These are phyloP conservation scores for Aphanocladium album DNA, from an alignment of 2,329 filamentous ascomycete species.

Conservation along the genomic window DNA sequence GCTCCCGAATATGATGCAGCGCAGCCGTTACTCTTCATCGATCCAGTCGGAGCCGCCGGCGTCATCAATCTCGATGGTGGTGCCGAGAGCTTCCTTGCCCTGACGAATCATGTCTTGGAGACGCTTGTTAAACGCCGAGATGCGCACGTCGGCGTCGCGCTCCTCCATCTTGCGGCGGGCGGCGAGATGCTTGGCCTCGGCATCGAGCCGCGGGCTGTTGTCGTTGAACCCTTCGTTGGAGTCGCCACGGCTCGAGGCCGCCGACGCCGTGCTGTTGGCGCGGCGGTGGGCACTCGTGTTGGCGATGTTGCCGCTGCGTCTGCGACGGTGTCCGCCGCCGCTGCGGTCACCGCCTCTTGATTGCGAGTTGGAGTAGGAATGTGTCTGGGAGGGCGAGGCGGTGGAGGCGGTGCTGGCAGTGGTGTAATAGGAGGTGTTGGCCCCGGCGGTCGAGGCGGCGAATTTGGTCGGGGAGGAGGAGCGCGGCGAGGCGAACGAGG, in stretches of 20 bases:
- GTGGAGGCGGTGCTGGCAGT: conserved; percentile 12
- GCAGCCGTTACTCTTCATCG: conserved; percentile 28
- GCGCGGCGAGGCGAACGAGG: conserved; percentile 29
- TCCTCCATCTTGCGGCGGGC: conserved; percentile 69
- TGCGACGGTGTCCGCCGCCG: not conserved
- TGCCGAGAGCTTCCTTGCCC: conserved; percentile 79
- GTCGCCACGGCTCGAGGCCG: conserved; percentile 30
- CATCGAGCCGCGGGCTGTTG: conserved; percentile 48
- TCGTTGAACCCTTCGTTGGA: conserved; percentile 14
- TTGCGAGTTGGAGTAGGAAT: not conserved
- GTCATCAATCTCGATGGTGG: conserved; percentile 60
- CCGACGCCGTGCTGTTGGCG: conserved; percentile 40
- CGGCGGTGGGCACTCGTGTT: conserved; percentile 34
- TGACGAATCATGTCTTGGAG: conserved; percentile 84
- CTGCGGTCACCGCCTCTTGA: not conserved
- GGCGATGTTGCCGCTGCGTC: conserved; percentile 2
- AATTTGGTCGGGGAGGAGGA: conserved; percentile 37
- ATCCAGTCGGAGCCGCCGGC: conserved; percentile 36
- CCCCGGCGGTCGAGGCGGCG: conserved; percentile 18
- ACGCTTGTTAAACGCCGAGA: conserved; percentile 73
- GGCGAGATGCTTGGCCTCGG: conserved; percentile 69
- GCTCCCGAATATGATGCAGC: too few relatives aligned
- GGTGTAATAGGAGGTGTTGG: conserved; percentile 18
- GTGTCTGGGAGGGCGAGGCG: conserved; percentile 8
- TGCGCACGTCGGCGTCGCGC: conserved; percentile 69